phyloP scores from a whole-genome alignment of 1,139 yeast species.

The Suhomyces yuchorum region DNA sequence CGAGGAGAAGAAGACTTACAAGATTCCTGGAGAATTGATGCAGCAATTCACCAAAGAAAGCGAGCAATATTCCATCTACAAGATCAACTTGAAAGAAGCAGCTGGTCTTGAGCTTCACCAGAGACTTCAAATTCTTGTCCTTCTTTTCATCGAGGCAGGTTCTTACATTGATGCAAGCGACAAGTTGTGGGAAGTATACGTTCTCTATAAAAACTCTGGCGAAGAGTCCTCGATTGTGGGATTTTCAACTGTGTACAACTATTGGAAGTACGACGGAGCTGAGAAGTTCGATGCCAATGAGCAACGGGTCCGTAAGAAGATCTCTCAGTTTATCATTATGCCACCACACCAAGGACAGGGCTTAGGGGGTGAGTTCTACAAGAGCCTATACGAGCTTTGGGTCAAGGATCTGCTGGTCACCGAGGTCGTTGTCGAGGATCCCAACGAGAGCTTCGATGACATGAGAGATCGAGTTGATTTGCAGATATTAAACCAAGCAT shows the following conservation, averaged over 20 bases:
- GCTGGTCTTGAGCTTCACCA: conserved; percentile 58
- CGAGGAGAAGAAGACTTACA: conserved; percentile 45
- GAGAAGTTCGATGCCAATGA: conserved; percentile 53
- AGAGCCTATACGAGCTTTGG: conserved; percentile 58
- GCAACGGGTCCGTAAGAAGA: conserved; percentile 63
- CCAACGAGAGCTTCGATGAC: conserved; percentile 90
- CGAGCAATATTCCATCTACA: conserved; percentile 28
- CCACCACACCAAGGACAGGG: conserved; percentile 78
- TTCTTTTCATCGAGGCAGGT: conserved; percentile 92
- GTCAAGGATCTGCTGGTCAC: conserved; percentile 50
- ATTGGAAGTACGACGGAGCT: conserved; percentile 72
- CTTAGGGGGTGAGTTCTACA: conserved; percentile 71
- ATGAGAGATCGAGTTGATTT: conserved; percentile 84
- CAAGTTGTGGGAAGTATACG: conserved; percentile 68
- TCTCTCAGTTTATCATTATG: conserved; percentile 82
- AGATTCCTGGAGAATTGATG: conserved; percentile 53
- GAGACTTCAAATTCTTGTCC: conserved; percentile 75
- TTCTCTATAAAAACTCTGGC: conserved; percentile 50
- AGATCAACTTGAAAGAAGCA: conserved; percentile 42
- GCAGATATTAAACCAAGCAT: conserved; percentile 40
- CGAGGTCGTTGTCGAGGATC: conserved; percentile 92
- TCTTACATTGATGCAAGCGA: conserved; percentile 80
- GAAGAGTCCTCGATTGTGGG: conserved; percentile 60
- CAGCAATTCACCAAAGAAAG: conserved; percentile 33
- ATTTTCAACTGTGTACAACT: conserved; percentile 79